These are phyloP conservation scores for Andrographis paniculata DNA, from an alignment of 305 asterid species.

Conservation along the genomic window DNA sequence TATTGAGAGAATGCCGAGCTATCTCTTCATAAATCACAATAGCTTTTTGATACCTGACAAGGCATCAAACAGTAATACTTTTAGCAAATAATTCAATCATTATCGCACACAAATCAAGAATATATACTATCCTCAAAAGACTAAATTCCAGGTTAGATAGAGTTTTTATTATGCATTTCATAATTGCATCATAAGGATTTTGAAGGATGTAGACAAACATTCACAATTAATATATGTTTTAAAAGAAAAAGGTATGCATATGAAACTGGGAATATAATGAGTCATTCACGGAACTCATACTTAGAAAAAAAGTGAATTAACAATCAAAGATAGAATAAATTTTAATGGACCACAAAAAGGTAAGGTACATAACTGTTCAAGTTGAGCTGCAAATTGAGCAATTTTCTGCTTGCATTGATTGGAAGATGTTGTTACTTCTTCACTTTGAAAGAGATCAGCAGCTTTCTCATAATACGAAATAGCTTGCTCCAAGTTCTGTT, in stretches of 20 bases:
- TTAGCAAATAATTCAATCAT: constrained; percentile 12
- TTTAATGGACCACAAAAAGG: not conserved
- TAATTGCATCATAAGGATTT: no score
- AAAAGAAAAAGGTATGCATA: no score
- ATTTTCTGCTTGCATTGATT: constrained; percentile 69
- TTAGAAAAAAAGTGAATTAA: not conserved
- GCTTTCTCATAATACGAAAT: constrained; percentile 55
- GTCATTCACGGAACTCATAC: no score
- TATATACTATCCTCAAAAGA: constrained; percentile 1
- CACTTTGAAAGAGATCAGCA: constrained; percentile 69
- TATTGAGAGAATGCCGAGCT: constrained; percentile 61
- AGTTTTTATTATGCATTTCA: constrained; percentile 3
- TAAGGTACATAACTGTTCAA: constrained; percentile 43
- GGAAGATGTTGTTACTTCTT: constrained; percentile 58
- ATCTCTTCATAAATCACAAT: constrained; percentile 73
- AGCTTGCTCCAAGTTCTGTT: constrained; percentile 56
- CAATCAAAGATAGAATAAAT: not conserved
- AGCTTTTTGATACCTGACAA: constrained; percentile 56
- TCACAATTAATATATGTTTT: no score
- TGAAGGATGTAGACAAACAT: no score
- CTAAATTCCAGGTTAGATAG: constrained; percentile 12
- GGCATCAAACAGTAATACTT: constrained; percentile 11
- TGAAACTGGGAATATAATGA: no score
- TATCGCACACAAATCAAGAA: constrained; percentile 13
- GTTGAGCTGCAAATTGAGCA: constrained; percentile 66